Evolutionary conservation across 169 alveolate species (phyloP), one percentile per base, ranked within the genome.

Genomic region (Plasmodium vivax): DNA sequence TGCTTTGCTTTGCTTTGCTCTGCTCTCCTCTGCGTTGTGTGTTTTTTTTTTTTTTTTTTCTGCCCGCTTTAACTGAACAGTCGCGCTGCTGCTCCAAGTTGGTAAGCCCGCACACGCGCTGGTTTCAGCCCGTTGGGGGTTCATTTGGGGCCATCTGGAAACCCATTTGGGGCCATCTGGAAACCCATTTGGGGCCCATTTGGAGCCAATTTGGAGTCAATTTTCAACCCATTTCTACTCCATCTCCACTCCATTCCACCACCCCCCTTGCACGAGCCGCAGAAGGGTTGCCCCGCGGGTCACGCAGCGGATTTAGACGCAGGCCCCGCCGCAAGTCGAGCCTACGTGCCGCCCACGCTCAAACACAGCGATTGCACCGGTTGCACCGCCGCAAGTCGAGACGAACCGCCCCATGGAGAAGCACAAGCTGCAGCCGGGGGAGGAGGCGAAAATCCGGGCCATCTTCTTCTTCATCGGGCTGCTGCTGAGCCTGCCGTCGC

Each of bases 381-480:
- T n/a, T n/a, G n/a, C n/a, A n/a, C n/a, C n/a, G n/a, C n/a, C n/a
- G n/a, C n/a, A n/a, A n/a, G n/a, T n/a, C n/a, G n/a, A n/a, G n/a
- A n/a, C n/a, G n/a, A n/a, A n/a, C n/a, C n/a, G n/a, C 56, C 56
- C 1, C 2, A 45, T 45, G 56, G 56, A 85, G 77, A 38, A 56
- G 10, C 58, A 82, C 32, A 79, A 14, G 54, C 16, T 75, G 83
- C 19, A 34, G 38, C 58, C 41, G 23, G 54, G 83, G 45, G 94
- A 88, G 30, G 90, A 62, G 54, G 36, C 30, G 3, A 27, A 79
- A 79, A 79, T 88, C 4, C 68, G 54, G 72, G 9, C 41, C 16
- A 79, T 88, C 14, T 88, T 88, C 71, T 88, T 88, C 45, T 79
- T 88, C 16, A 54, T 88, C 62, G 94, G 94, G 27, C 45, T 88